phyloP scores from a whole-genome alignment of 371 early-diverging fungal genomes.

The Lichtheimia hyalospora region DNA sequence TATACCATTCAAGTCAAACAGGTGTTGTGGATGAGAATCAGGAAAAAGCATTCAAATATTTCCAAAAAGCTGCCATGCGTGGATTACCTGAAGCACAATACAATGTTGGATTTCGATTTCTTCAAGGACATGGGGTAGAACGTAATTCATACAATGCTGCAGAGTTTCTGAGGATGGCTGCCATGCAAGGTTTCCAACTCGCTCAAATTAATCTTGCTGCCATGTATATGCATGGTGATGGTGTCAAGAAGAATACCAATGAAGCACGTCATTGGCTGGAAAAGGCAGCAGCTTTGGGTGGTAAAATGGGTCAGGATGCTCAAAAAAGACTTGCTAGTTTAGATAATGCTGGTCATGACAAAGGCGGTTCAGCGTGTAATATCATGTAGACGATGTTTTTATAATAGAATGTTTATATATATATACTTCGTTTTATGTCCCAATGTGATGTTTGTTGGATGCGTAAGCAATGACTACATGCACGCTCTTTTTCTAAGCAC shows the following conservation, averaged over 20 bases:
- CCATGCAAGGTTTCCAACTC: conserved; percentile 41
- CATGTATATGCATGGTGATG: conserved; percentile 49
- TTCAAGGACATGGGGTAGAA: conserved; percentile 46
- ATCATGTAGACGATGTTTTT: conserved; percentile 33
- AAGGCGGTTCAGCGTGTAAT: conserved; percentile 25
- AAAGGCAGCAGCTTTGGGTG: conserved; percentile 34
- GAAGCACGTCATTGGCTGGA: conserved; percentile 32
- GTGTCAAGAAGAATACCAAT: conserved; percentile 34
- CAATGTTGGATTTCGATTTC: conserved; percentile 40
- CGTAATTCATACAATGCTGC: conserved; percentile 41
- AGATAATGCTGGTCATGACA: conserved; percentile 12
- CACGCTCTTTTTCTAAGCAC: too few relatives aligned
- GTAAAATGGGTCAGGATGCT: conserved; percentile 46
- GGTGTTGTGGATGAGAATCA: conserved; percentile 32
- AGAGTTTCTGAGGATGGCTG: conserved; percentile 50
- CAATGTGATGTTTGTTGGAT: too few relatives aligned
- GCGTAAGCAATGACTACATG: too few relatives aligned
- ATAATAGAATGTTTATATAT: too few relatives aligned
- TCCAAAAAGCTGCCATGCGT: conserved; percentile 49
- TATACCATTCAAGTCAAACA: conserved; percentile 33
- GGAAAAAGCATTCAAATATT: conserved; percentile 43
- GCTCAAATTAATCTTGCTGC: conserved; percentile 45
- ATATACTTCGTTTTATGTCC: too few relatives aligned
- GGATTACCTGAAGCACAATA: conserved; percentile 52
- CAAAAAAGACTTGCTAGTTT: conserved; percentile 31